phyloP scores from a whole-genome alignment of 805 yeast genomes.

The Groenewaldozyma tartarivorans region DNA sequence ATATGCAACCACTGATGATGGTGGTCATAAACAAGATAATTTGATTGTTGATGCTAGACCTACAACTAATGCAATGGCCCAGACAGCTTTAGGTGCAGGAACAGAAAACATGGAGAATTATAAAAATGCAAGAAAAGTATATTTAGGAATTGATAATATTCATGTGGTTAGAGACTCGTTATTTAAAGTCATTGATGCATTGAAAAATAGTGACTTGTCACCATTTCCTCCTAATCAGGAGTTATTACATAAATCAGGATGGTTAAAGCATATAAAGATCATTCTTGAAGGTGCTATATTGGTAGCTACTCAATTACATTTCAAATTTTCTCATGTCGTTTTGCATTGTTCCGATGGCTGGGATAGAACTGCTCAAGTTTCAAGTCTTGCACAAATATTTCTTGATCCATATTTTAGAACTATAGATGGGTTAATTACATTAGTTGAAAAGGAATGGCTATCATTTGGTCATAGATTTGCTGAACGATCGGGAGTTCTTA shows the following conservation, averaged over 20 bases:
- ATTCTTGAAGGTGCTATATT: constrained; percentile 68
- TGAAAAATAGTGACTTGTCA: constrained; percentile 59
- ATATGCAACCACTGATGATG: constrained; percentile 46
- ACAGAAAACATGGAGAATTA: constrained; percentile 89
- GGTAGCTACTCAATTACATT: constrained; percentile 70
- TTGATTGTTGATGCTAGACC: constrained; percentile 89
- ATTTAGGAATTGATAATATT: constrained; percentile 86
- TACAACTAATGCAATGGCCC: constrained; percentile 89
- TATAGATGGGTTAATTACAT: constrained; percentile 70
- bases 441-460: constrained; percentile 92
- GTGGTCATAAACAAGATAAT: constrained; percentile 37
- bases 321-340: constrained; percentile 71
- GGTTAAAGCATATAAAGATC: constrained; percentile 67
- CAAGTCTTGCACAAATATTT: constrained; percentile 75
- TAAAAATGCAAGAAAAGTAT: constrained; percentile 57
- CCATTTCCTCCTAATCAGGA: constrained; percentile 44
- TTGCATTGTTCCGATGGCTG: constrained; percentile 98
- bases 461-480: constrained; percentile 88
- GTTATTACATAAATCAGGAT: constrained; percentile 54
- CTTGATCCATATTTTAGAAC: constrained; percentile 88
- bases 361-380: constrained; percentile 91
- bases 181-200: constrained; percentile 47
- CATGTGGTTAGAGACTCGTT: constrained; percentile 90
- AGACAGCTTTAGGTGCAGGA: constrained; percentile 96
- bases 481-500: constrained; percentile 71